phyloP scores from a whole-genome alignment of 257 asterid species.

The Ehretia macrophylla region DNA sequence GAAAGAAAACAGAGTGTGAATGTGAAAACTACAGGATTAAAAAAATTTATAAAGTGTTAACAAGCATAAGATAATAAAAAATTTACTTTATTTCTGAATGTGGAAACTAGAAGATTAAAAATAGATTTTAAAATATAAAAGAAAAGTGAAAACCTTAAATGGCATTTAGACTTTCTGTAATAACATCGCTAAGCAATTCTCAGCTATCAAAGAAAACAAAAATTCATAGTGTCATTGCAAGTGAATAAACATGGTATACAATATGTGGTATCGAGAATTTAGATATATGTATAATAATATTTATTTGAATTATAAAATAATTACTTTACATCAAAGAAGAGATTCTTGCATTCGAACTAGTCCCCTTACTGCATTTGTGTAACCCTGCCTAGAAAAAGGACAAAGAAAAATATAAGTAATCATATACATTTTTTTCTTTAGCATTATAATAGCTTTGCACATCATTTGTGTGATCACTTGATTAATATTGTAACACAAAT shows the following conservation, averaged over 20 bases:
- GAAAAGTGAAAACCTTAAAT: neutral
- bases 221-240: no score
- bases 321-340: slow-evolving; percentile 35
- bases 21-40: no score
- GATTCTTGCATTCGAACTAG: slow-evolving; percentile 80
- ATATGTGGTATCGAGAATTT: neutral
- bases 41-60: no score
- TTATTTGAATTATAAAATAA: neutral
- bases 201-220: no score
- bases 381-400: slow-evolving; percentile 54
- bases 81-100: no score
- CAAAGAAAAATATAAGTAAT: neutral
- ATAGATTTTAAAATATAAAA: no score
- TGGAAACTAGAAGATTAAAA: no score
- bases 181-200: neutral
- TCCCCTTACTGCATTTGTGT: slow-evolving; percentile 92
- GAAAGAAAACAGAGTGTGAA: no score
- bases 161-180: no score
- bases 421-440: neutral
- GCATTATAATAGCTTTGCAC: neutral
- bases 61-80: no score
- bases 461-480: neutral
- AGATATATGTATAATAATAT: no score
- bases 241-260: neutral
- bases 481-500: neutral